Percentiles rank a stretch among this genome's conserved stretches.
Evolutionary conservation across 441 rosid species (phyloP).

Genomic region (Syzygium malaccense): DNA sequence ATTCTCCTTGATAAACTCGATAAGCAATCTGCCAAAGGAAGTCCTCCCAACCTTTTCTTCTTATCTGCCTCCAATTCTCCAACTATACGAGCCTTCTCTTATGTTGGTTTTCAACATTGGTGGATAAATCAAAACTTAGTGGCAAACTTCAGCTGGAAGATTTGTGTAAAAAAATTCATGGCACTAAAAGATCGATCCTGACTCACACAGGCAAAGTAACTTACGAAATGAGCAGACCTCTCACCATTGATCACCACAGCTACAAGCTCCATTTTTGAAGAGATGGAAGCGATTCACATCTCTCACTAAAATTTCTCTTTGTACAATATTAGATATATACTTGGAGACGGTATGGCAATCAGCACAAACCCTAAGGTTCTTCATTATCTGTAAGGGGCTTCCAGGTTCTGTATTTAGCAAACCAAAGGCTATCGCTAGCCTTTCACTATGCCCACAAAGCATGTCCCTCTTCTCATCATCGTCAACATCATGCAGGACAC

Average conservation of each 20-base stretch:
- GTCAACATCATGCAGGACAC: slow-evolving; percentile 48
- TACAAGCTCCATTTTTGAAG: slow-evolving; percentile 53
- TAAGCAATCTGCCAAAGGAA: neutral
- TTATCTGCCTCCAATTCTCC: neutral
- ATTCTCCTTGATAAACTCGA: neutral
- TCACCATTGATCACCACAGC: slow-evolving; percentile 65
- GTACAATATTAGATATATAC: slow-evolving; percentile 35
- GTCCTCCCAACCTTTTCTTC: neutral
- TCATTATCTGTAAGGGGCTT: slow-evolving; percentile 52
- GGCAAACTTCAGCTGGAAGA: neutral
- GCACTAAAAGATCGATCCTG: neutral
- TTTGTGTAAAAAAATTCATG: neutral
- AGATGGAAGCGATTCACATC: slow-evolving; percentile 66
- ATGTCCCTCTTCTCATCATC: slow-evolving; percentile 57
- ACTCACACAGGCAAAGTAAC: neutral
- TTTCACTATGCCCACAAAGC: slow-evolving; percentile 63
- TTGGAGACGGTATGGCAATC: slow-evolving; percentile 68
- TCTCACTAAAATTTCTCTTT: slow-evolving; percentile 55
- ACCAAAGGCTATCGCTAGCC: slow-evolving; percentile 69
- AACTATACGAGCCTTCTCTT: neutral
- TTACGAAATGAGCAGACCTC: neutral
- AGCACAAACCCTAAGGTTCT: slow-evolving; percentile 69
- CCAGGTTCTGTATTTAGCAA: slow-evolving; percentile 54
- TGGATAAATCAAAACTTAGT: neutral
- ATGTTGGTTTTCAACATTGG: neutral